Evolutionary conservation across 2,329 filamentous ascomycete genomes (phyloP), one percentile per base, ranked within the genome.

Genomic region (Cordyceps cicadae): DNA sequence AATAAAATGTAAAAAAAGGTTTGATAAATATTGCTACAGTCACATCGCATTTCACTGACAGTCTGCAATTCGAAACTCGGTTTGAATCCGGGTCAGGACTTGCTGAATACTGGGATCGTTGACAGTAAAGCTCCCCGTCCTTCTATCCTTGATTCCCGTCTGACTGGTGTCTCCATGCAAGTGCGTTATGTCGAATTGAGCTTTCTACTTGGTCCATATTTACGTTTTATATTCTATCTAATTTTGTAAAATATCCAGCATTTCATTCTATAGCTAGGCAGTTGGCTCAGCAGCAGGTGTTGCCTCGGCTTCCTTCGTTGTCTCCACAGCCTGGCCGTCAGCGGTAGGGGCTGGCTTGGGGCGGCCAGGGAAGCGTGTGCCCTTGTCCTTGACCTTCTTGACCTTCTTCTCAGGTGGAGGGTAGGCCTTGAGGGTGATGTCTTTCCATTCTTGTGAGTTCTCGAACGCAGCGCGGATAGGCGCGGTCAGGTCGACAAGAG

Each of bases 401-500:
- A 83, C 85, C 75, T 91, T 89, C 77, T 90, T 87, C 66, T 84
- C 66, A 4, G 39, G 39, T 1, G 84, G 84, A 19, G 94, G 94
- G 81, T 97, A 99, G 34, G 92, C 94, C 71, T 88, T 87, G 57
- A 83, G 71, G 55, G 87, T 83, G 59, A 75, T 67, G 8, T 75
- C 74, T 75, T 96, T 88, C 92, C 92, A 97, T 69, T 92, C 90
- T 34, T 81, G 69, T 0, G 83, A 87, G 0, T 80, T 82, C 64
- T 88, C 77, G 76, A 85, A 97, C 6, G 87, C 87, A 3, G 79
- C 81, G 65, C 87, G 86, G 62, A 99, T 93, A 1, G 93, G 91
- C 2, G 81, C 84, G 61, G 96, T 80, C 14, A 97, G 81, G 45
- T 82, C 79, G 66, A 85, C 85, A 21, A 99, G 81, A 11, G 85